A percentile compares a stretch with the other conserved stretches of the same genome.
These are phyloP conservation scores for Solanum ahanhuiri DNA, from an alignment of 257 asterid species.

Conservation along the genomic window DNA sequence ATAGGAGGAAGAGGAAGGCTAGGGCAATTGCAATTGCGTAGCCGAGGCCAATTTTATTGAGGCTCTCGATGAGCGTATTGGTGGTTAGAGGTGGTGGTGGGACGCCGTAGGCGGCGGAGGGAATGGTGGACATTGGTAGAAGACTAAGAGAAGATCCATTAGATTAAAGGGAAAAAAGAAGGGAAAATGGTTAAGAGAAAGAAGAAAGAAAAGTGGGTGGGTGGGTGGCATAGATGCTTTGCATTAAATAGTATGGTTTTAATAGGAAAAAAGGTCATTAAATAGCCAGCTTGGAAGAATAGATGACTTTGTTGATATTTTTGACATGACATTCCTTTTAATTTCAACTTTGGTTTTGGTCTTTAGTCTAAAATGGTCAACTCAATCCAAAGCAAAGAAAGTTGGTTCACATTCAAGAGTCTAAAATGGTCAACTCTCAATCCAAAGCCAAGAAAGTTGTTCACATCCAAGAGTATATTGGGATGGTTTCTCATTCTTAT, in stretches of 20 bases:
- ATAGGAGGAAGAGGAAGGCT: constrained; percentile 74
- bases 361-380: background rate
- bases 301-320: background rate
- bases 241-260: constrained; percentile 36
- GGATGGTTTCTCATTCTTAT: background rate
- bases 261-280: constrained; percentile 26
- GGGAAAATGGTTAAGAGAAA: constrained; percentile 21
- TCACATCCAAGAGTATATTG: background rate
- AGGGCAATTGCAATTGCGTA: constrained; percentile 71
- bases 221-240: constrained; percentile 20
- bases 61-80: constrained; percentile 8
- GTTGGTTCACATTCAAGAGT: background rate
- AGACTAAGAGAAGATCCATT: constrained; percentile 24
- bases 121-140: constrained; percentile 31
- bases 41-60: constrained; percentile 50
- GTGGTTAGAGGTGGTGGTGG: constrained; percentile 13
- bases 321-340: background rate
- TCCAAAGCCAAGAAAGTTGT: background rate
- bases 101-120: constrained; percentile 22
- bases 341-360: background rate
- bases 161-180: constrained; percentile 7
- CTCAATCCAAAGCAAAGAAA: background rate
- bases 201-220: constrained; percentile 11
- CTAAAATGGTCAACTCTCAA: background rate
- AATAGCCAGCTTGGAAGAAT: constrained; percentile 22